phyloP scores from a whole-genome alignment of 2,329 filamentous ascomycete genomes.

The Aspergillus sp. region DNA sequence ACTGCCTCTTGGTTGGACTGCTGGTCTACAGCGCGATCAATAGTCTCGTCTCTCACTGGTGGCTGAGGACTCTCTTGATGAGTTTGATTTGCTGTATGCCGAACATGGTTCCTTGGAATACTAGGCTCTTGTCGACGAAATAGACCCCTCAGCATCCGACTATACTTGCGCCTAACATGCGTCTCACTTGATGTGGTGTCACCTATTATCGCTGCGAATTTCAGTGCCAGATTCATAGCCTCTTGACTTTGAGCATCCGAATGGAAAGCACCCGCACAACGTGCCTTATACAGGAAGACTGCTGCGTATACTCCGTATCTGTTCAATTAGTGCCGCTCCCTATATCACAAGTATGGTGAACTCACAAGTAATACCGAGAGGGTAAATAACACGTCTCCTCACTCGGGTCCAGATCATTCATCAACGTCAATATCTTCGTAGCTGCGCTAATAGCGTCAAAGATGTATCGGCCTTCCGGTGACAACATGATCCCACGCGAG shows the following conservation, averaged over 20 bases:
- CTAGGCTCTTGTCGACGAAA: too few species aligned
- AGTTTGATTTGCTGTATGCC: too few species aligned
- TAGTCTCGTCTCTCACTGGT: too few species aligned
- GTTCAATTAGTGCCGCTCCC: neutral
- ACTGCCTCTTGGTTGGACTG: too few species aligned
- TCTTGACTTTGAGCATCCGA: neutral
- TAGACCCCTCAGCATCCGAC: too few species aligned
- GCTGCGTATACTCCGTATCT: slow-evolving; percentile 9
- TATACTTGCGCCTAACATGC: neutral
- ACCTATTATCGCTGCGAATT: neutral
- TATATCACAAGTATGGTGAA: too few species aligned
- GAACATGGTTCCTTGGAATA: too few species aligned
- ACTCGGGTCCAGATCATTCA: slow-evolving; percentile 1
- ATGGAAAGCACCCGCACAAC: slow-evolving; percentile 3
- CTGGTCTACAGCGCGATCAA: too few species aligned
- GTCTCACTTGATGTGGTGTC: neutral
- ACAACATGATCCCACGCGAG: slow-evolving; percentile 11
- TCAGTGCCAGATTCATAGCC: neutral
- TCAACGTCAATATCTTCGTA: slow-evolving; percentile 6
- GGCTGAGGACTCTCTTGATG: too few species aligned
- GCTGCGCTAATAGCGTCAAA: slow-evolving; percentile 12
- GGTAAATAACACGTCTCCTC: slow-evolving; percentile 6
- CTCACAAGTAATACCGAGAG: slow-evolving; percentile 8
- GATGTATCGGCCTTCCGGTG: slow-evolving; percentile 12
- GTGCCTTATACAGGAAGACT: slow-evolving; percentile 10